These are phyloP conservation scores for Lentinula guzmanii DNA, from an alignment of 768 basidiomycete genomes.

Conservation along the genomic window DNA sequence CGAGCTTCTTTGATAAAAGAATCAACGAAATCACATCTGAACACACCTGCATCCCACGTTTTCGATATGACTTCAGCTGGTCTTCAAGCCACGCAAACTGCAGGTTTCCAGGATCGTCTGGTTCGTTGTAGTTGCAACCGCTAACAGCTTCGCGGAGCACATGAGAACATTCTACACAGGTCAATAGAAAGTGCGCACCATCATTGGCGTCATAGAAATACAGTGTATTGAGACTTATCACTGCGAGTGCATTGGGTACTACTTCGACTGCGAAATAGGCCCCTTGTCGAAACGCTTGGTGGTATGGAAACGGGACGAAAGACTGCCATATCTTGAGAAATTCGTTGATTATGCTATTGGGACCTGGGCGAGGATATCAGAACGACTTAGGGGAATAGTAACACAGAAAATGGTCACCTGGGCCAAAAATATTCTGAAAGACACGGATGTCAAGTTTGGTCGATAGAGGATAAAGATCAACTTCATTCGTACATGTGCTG, in stretches of 20 bases:
- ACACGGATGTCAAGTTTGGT: neutral
- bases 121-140: constrained; percentile 60
- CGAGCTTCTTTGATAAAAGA: neutral
- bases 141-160: constrained; percentile 48
- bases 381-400: constrained; percentile 6
- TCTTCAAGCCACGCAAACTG: constrained; percentile 90
- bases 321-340: constrained; percentile 76
- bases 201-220: constrained; percentile 91
- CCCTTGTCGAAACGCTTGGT: constrained; percentile 82
- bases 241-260: constrained; percentile 67
- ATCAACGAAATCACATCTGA: constrained; percentile 1
- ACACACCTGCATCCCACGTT: constrained; percentile 68
- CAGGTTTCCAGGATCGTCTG: constrained; percentile 80
- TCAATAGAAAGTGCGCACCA: constrained; percentile 34
- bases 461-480: neutral
- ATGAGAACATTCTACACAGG: neutral
- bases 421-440: constrained; percentile 55
- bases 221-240: constrained; percentile 83
- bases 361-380: constrained; percentile 32
- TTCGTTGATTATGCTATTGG: constrained; percentile 62
- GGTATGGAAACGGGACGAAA: constrained; percentile 75
- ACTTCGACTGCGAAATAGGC: constrained; percentile 81
- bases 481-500: constrained; percentile 50
- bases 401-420: constrained; percentile 34
- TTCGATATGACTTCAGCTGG: constrained; percentile 63